Percentiles rank a stretch among this genome's conserved stretches.
These are phyloP conservation scores for Jamesozyma lodderae DNA, from an alignment of 805 yeast genomes.

Conservation along the genomic window DNA sequence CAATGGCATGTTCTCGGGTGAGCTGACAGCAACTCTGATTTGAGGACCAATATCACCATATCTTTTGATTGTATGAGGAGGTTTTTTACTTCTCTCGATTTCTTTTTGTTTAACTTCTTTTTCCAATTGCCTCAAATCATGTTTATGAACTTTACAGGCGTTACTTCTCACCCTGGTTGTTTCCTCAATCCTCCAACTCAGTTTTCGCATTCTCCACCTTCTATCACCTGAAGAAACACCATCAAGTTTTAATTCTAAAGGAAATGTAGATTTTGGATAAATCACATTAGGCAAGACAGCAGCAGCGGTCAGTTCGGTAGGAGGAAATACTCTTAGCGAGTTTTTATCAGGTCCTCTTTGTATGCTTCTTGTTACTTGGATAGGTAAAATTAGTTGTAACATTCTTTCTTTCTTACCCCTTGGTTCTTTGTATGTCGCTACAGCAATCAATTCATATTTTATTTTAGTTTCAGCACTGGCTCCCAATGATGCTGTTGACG, in stretches of 20 bases:
- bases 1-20: constrained; percentile 25
- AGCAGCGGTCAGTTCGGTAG: constrained; percentile 81
- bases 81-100: constrained; percentile 34
- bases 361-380: constrained; percentile 68
- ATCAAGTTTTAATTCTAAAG: constrained; percentile 74
- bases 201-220: constrained; percentile 88
- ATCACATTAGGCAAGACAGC: constrained; percentile 83
- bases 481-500: constrained; percentile 64
- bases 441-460: constrained; percentile 69
- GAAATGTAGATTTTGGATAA: constrained; percentile 79
- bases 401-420: constrained; percentile 24
- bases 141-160: constrained; percentile 49
- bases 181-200: constrained; percentile 87
- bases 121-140: constrained; percentile 35
- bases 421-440: constrained; percentile 36
- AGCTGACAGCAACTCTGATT: constrained; percentile 28
- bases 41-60: constrained; percentile 34
- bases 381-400: constrained; percentile 47
- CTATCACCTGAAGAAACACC: constrained; percentile 49
- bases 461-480: constrained; percentile 42
- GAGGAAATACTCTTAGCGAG: constrained; percentile 88
- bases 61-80: constrained; percentile 26
- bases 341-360: constrained; percentile 76
- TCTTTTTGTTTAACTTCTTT: constrained; percentile 21
- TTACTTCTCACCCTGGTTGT: constrained; percentile 50